Evolutionary conservation across 495 filamentous ascomycete genomes (phyloP), one percentile per base, ranked within the genome.

Genomic region (Penicillium verhagenii): DNA sequence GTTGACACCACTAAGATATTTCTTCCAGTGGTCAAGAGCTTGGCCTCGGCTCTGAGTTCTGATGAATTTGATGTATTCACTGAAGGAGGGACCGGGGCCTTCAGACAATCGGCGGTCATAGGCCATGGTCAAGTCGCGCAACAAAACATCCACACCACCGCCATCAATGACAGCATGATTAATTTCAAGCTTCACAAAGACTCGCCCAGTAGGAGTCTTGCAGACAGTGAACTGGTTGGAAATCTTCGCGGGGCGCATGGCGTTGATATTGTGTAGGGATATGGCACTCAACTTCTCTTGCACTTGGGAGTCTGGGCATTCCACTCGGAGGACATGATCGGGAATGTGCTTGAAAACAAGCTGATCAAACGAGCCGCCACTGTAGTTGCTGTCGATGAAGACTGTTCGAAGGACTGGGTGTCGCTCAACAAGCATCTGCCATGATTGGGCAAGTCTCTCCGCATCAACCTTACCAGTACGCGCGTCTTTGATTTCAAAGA

Each of bases 151-250:
- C 3, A 71, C 63, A 21, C 76, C 78, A 4, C 68, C 71, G 29
- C 76, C 76, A 47, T 80, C 71, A 25, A 78, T 77, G 49, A 84
- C 70, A 9, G 79, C 74, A 55, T 82, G 79, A 54, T 85, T 82
- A 45, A 86, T 79, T 57, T 85, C 81, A 20, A 86, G 57, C 52
- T 81, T 81, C 28, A 77, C 59, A 0, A 76, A 57, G 0, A 82
- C 69, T 18, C 65, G 61, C 0, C 71, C 72, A 23, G 58, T 68
- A 2, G 52, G 53, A 4, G 76, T 77, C 42, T 62, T 71, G 53
- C 72, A 80, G 26, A 78, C 66, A 0, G 73, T 74, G 39, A 79
- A 47, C 45, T 83, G 81, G 54, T 84, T 82, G 0, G 75, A 74
- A 11, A 75, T 58, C 29, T 66, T 69, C 6, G 67, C 65, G 20